Evolutionary conservation across 2,329 filamentous ascomycete genomes (phyloP).

Genomic region (Fusarium nurragi): DNA sequence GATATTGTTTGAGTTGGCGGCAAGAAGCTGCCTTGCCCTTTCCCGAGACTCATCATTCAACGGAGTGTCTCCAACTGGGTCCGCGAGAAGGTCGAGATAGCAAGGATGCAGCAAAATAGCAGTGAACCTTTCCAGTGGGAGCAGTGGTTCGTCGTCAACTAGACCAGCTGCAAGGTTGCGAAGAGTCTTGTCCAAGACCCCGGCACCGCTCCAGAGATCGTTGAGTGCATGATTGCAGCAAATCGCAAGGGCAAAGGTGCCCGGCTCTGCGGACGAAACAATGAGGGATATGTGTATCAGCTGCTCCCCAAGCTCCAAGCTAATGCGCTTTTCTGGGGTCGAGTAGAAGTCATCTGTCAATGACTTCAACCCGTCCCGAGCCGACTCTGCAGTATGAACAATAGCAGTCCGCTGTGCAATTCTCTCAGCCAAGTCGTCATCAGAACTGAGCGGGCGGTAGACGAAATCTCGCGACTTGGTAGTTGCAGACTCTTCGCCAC

Average conservation of each 20-base stretch:
- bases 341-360: conserved; percentile 10
- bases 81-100: neutral
- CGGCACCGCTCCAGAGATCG: conserved; percentile 5
- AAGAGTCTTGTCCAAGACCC: neutral
- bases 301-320: neutral
- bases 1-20: neutral
- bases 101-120: neutral
- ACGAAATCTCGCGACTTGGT: neutral
- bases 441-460: neutral
- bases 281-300: neutral
- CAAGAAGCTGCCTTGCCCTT: conserved; percentile 4
- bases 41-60: neutral
- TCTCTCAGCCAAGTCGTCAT: neutral
- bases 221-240: conserved; percentile 10
- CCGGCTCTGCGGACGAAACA: neutral
- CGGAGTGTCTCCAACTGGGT: neutral
- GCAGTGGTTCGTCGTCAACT: neutral
- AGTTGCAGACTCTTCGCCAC: neutral
- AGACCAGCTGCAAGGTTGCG: neutral
- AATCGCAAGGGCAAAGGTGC: neutral
- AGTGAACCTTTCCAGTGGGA: neutral
- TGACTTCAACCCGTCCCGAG: neutral
- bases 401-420: neutral
- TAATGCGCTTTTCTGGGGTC: neutral
- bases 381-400: neutral